Evolutionary conservation across 805 yeast species (phyloP), one percentile per base, ranked within the genome.

Genomic region (Kluyveromyces aestuarii): DNA sequence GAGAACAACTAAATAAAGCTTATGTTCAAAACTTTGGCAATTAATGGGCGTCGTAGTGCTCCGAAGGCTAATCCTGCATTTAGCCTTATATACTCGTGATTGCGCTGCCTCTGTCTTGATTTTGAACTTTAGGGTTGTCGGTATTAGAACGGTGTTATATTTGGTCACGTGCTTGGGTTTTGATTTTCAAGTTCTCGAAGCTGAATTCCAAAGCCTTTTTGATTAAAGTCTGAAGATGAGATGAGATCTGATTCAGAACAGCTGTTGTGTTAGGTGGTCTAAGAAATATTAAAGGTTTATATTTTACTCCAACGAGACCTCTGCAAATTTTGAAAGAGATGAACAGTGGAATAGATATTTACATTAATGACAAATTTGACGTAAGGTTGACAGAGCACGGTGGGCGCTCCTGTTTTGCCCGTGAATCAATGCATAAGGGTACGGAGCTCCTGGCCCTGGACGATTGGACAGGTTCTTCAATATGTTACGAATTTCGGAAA

Each of bases 391-490:
- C 63, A 21, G 19, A 41, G 6, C 52, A 50, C 47, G 61, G 63
- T 19, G 63, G 63, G 27, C 47, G 86, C 48, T 86, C 85, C 1
- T 79, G 83, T 54, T 81, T 76, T 58, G 75, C 85, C 9, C 53
- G 49, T 0, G 27, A 35, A 2, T 50, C 57, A n/a, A 73, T 82
- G 13, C 63, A 71, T 13, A 55, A 60, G 35, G 76, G 70, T 8
- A 70, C 77, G 0, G 55, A 59, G 0, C 63, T 82, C 4, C 64
- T 76, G 38, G 49, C 42, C 8, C 73, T 77, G 16, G 51, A 57
- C 3, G 48, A 60, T 2, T 80, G 82, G 0, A 60, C 78, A 38
- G 74, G 82, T 9, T 65, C 72, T 14, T 68, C 77, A 1, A 69
- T 81, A 2, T 61, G 71, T 16, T 69, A 72, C 50, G 80, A 79